A percentile compares a stretch with the other conserved stretches of the same genome.
Evolutionary conservation across 768 basidiomycete genomes (phyloP).

Genomic region (Suillus variegatus): DNA sequence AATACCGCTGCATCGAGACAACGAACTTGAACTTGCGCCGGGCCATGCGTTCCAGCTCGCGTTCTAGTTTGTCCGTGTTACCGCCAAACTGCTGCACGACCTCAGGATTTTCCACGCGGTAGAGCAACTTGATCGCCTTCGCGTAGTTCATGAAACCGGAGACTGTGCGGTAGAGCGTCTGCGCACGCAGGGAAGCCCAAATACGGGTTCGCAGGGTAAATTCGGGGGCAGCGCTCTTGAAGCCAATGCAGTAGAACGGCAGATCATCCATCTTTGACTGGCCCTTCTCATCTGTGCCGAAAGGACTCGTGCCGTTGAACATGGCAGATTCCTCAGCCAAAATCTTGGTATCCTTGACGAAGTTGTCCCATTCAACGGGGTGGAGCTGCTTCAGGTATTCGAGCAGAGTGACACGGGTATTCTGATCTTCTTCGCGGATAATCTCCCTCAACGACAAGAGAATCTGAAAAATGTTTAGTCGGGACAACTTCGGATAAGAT

Average conservation of each 20-base stretch:
- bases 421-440: slow-evolving; percentile 97
- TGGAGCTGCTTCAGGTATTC: slow-evolving; percentile 99
- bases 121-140: slow-evolving; percentile 99
- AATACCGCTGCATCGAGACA: slow-evolving; percentile 99
- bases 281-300: slow-evolving; percentile 80
- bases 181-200: slow-evolving; percentile 98
- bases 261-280: slow-evolving; percentile 86
- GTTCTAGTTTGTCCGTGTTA: slow-evolving; percentile 95
- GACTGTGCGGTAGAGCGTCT: slow-evolving; percentile 97
- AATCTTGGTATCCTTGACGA: slow-evolving; percentile 99
- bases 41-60: slow-evolving; percentile 96
- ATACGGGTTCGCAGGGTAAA: slow-evolving; percentile 98
- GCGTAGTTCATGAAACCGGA: slow-evolving; percentile 99
- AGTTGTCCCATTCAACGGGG: slow-evolving; percentile 98
- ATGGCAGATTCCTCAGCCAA: slow-evolving; percentile 92
- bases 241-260: slow-evolving; percentile 97
- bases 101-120: slow-evolving; percentile 99
- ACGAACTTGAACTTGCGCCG: slow-evolving; percentile 99
- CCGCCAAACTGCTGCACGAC: slow-evolving; percentile 97
- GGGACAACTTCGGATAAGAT: slow-evolving; percentile 3
- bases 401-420: slow-evolving; percentile 93
- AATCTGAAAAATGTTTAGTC: slow-evolving; percentile 53
- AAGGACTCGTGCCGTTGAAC: slow-evolving; percentile 77
- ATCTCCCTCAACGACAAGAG: slow-evolving; percentile 95
- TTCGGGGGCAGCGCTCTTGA: slow-evolving; percentile 98